Evolutionary conservation across 306 rosid genomes (phyloP), one percentile per base, ranked within the genome.

Genomic region (Sechiopsis laciniata): DNA sequence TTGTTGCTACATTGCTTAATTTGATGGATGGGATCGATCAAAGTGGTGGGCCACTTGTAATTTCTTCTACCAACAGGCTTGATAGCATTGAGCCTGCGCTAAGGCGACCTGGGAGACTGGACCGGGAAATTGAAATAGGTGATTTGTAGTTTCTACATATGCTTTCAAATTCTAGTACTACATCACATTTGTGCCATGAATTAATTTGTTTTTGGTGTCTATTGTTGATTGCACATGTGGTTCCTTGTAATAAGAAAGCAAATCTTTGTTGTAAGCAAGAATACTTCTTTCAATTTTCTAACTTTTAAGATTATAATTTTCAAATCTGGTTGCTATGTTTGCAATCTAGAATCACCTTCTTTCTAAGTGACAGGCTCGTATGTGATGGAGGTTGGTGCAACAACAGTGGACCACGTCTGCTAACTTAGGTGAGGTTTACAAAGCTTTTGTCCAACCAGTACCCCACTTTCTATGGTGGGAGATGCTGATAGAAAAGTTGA

Each of bases 71-170:
- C 79, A 88, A 87, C 65, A 85, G 90, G 74, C 94, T 87, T 77
- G 98, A 90, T 76, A 84, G 82, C 79, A 86, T 93, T 83, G 97
- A 93, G 54, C 93, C 94, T 70, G 98, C 98, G 69, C 91, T 90
- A 54, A 88, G 97, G 84, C 87, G 96, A 35, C 94, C 97, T 37
- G 97, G 98, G 74, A 90, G 96, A 76, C 88, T 93, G 78, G 98
- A 87, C 85, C 83, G 81, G 81, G 98, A 90, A 83, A 90, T 92
- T 85, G 96, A 92, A 84, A 87, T 92, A 75, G 93, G 98, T 92
- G 79, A 77, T 76, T 66, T 61, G 35, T 70, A 24, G 12, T 74
- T 77, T 65, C 53, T 24, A 19, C 19, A 14, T 17, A 26, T 68
- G 42, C 40, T 68, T 68, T 68, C 73, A 16, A 13, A 5, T 48